Base-by-base conservation (phyloP, 2,329 filamentous ascomycete species). In the Hymenoscyphus salicellus region DNA sequence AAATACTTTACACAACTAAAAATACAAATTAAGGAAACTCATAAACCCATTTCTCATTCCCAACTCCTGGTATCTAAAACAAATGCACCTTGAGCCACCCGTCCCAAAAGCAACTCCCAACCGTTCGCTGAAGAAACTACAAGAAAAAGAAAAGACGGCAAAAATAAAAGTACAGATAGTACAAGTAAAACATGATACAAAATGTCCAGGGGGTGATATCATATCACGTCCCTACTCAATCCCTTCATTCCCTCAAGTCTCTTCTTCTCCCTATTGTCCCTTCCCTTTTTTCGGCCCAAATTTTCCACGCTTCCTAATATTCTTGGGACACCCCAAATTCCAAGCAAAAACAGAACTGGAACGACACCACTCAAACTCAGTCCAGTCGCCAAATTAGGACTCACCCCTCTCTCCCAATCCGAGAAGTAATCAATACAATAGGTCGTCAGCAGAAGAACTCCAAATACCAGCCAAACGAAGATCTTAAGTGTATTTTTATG, bases 341-440 rank as follows among this genome's bases (percentile, higher is more conserved):
- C 62, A n/a, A 43, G 11, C 16, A 66, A 32, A 56, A 26, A 63
- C 11, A 63, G 20, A 4, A 41, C 55, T 6, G 61, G 61, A 28
- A 60, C 41, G 6, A 63, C 32, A 17, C 56, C 61, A 28, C 43
- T 60, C 10, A 63, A 30, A 20, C 61, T 55, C 30, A 63, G 38
- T 4, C 41, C 61, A 11, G 61, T 59, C n/a, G 61, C 56, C 8
- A 60, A 20, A 14, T 20, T 52, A 3, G 28, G 14, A 17, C 36
- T 38, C n/a, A 63, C 61, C 2, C 56, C 56, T 26, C 43, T 36
- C 17, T 59, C 38, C 43, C 55, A 59, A 10, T 41, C 23, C 1
- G 41, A 52, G 26, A 59, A 59, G 28, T 58, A 63, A 38, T 63
- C 61, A 5, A 58, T 41, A 8, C 8, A 16, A 23, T 63, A 63